A percentile compares a stretch with the other conserved stretches of the same genome.
Evolutionary conservation across 2,329 filamentous ascomycete genomes (phyloP).

Genomic region (Monosporascus sp.): DNA sequence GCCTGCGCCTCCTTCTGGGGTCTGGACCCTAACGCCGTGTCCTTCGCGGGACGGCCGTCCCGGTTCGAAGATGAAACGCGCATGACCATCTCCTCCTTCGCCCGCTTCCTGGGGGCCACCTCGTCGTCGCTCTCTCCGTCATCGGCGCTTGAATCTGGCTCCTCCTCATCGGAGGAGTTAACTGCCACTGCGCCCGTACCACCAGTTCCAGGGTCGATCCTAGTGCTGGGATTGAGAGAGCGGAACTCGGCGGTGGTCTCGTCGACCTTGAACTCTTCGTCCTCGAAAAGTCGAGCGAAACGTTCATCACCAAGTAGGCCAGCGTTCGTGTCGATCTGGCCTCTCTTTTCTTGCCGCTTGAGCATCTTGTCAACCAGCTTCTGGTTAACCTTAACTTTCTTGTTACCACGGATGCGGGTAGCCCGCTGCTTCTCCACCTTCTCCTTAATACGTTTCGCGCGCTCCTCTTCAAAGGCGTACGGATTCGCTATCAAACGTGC

Average conservation of each 20-base stretch:
- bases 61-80: conserved; percentile 65
- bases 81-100: conserved; percentile 47
- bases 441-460: conserved; percentile 84
- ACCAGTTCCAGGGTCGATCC: conserved; percentile 29
- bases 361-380: conserved; percentile 69
- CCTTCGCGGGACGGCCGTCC: conserved; percentile 49
- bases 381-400: conserved; percentile 97
- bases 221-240: conserved; percentile 82
- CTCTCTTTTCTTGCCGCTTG: conserved; percentile 57
- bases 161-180: conserved; percentile 43
- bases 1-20: conserved; percentile 44
- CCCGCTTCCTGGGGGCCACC: conserved; percentile 16
- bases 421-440: conserved; percentile 97
- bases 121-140: conserved; percentile 32
- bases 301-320: conserved; percentile 77
- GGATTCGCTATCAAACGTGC: conserved; percentile 89
- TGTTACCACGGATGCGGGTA: conserved; percentile 85
- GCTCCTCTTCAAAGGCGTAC: conserved; percentile 88
- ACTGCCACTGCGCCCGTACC: conserved; percentile 25
- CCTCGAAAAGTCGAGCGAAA: conserved; percentile 85
- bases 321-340: conserved; percentile 51
- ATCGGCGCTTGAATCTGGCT: conserved; percentile 31
- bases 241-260: conserved; percentile 84
- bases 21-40: conserved; percentile 53
- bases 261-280: conserved; percentile 88